Evolutionary conservation across 352 stramenopile genomes (phyloP), one percentile per base, ranked within the genome.

Genomic region (Pythium periplocum): DNA sequence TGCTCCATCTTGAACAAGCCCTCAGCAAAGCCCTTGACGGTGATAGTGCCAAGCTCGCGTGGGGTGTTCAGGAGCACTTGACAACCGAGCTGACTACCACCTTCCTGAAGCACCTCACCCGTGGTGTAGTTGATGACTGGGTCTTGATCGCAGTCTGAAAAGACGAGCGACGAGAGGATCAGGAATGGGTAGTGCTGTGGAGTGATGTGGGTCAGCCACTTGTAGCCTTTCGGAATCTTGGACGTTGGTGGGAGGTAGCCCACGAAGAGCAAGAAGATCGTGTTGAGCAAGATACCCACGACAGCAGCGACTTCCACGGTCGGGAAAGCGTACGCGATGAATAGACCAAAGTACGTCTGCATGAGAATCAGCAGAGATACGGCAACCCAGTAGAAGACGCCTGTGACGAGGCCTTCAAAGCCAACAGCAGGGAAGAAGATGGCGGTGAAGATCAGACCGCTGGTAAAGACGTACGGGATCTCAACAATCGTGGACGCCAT

Each of bases 331-430:
- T 69, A 66, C 51, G 83, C 73, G 31, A 93, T 69, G 37, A 86
- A 78, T 57, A 96, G 78, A n/a, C 73, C 75, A 32, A 86, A 66
- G 61, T 78, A 88, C 10, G 73, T 86, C 33, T 71, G 71, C 36
- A 71, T 57, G 38, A 70, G 68, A 31, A 87, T 46, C 44, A 64
- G 85, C 53, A 93, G 17, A 26, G 56, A 68, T 43, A 93, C 71
- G 26, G 75, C 75, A 46, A 83, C 68, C 30, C 73, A 68, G 51
- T 83, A 90, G 53, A 87, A 87, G 42, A 87, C 82, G 12, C 45
- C 46, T 3, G 51, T 65, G 12, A 32, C 45, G 47, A 71, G 55
- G 36, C 61, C 62, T 8, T 54, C 41, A 34, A 68, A 72, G 42
- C 60, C 63, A 0, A 69, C 55, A 1, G 79, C 32, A 31, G 92